Percentiles rank a stretch among this genome's conserved stretches.
These are phyloP conservation scores for Metschnikowia dekortorum DNA, from an alignment of 805 yeast species.

Conservation along the genomic window DNA sequence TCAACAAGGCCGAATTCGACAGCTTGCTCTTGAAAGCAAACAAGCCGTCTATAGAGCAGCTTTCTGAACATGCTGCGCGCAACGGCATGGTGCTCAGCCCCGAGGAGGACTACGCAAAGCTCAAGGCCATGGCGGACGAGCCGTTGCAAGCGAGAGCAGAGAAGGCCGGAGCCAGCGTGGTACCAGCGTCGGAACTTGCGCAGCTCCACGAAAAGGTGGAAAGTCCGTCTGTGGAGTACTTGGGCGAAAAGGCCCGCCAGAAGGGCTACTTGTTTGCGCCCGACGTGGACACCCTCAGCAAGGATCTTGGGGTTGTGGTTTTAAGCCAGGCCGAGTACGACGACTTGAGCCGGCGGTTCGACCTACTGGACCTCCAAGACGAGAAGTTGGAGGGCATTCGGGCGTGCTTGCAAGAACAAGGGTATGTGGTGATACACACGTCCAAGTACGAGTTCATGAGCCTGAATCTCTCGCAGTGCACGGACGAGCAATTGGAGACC, in stretches of 20 bases:
- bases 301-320: conserved; percentile 1
- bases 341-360: background rate
- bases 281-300: background rate
- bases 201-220: conserved; percentile 1
- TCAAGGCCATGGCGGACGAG: conserved; percentile 10
- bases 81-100: conserved; percentile 28
- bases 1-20: conserved; percentile 19
- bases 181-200: conserved; percentile 4
- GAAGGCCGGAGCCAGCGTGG: conserved; percentile 1
- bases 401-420: background rate
- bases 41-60: conserved; percentile 25
- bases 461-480: background rate
- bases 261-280: background rate
- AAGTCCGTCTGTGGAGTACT: conserved; percentile 2
- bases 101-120: conserved; percentile 19
- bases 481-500: background rate
- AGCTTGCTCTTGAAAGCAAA: conserved; percentile 16
- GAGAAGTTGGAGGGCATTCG: background rate
- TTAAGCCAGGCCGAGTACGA: conserved; percentile 5
- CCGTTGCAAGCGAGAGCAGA: conserved; percentile 8
- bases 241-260: conserved; percentile 1
- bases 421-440: conserved; percentile 1
- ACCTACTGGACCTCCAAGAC: background rate
- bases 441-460: conserved; percentile 3
- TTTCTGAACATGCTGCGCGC: conserved; percentile 21